These are phyloP conservation scores for Agaricales sp. DNA, from an alignment of 1,284 basidiomycete species.

Conservation along the genomic window DNA sequence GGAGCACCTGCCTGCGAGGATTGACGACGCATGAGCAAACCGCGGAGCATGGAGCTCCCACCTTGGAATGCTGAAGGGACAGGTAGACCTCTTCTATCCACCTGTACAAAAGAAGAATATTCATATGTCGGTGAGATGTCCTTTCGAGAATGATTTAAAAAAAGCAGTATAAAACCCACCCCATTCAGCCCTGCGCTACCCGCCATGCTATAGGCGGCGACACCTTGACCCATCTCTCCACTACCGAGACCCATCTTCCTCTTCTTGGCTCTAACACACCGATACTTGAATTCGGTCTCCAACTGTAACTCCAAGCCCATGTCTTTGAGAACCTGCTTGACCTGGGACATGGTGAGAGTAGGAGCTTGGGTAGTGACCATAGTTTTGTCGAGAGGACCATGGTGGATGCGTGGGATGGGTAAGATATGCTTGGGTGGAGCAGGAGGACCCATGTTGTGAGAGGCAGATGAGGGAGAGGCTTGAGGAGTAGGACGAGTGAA, in stretches of 20 bases:
- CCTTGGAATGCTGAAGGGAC: conserved; percentile 60
- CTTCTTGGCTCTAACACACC: conserved; percentile 69
- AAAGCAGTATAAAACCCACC: conserved; percentile 35
- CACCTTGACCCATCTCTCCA: conserved; percentile 28
- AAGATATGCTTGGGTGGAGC: conserved; percentile 17
- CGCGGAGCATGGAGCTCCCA: conserved; percentile 72
- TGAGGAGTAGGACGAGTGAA: conserved; percentile 19
- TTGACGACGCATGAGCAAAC: conserved; percentile 78
- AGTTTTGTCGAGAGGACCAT: conserved; percentile 88
- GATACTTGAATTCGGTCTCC: conserved; percentile 84
- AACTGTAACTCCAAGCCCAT: conserved; percentile 89
- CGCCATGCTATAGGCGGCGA: conserved; percentile 69
- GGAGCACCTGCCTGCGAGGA: conserved; percentile 64
- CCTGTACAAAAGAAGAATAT: conserved; percentile 28
- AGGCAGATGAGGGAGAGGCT: conserved; percentile 15
- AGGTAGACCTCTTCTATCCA: conserved; percentile 77
- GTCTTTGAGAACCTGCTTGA: conserved; percentile 67
- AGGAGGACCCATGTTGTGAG: conserved; percentile 9
- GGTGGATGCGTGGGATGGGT: conserved; percentile 62
- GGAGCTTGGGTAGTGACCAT: conserved; percentile 84
- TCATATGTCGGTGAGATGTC: neutral
- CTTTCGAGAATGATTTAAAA: conserved; percentile 1
- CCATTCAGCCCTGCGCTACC: conserved; percentile 74
- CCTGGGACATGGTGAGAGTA: conserved; percentile 79
- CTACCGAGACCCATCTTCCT: conserved; percentile 43